phyloP scores from a whole-genome alignment of 129 eudicot genomes.

The Chrysanthemum makinoi region DNA sequence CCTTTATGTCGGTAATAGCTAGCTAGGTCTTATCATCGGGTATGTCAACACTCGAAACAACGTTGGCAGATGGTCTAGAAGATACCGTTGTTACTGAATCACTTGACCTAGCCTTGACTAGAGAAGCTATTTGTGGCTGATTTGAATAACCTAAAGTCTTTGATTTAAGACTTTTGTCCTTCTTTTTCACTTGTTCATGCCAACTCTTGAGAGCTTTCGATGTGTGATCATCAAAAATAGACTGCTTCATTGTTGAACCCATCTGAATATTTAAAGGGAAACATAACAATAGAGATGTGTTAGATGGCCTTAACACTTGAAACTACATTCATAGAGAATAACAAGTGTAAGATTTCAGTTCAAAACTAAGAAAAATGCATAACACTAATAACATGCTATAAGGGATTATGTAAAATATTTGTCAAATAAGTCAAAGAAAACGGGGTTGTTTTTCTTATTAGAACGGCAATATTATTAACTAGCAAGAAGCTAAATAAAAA shows the following conservation, averaged over 20 bases:
- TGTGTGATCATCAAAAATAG: constrained; percentile 89
- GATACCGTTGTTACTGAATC: constrained; percentile 22
- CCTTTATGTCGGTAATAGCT: background rate
- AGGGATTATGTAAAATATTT: too few relatives aligned
- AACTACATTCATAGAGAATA: background rate
- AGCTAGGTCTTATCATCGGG: constrained; percentile 34
- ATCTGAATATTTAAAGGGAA: constrained; percentile 32
- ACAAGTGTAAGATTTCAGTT: too few relatives aligned
- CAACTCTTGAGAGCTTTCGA: constrained; percentile 72
- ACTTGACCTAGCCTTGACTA: constrained; percentile 14
- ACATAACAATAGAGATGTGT: background rate
- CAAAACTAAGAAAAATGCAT: too few relatives aligned
- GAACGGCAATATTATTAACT: too few relatives aligned
- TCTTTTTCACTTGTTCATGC: constrained; percentile 73
- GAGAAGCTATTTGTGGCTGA: constrained; percentile 16
- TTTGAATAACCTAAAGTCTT: constrained; percentile 31
- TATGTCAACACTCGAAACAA: constrained; percentile 48
- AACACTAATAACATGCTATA: too few relatives aligned
- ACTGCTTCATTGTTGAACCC: constrained; percentile 95
- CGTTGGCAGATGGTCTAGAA: constrained; percentile 39
- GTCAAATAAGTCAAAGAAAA: too few relatives aligned
- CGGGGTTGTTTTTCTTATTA: too few relatives aligned
- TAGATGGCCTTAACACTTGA: background rate
- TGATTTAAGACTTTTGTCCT: constrained; percentile 25
- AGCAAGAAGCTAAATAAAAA: too few relatives aligned